Evolutionary conservation across 306 rosid species (phyloP), one percentile per base, ranked within the genome.

Genomic region (Cucumis melo): DNA sequence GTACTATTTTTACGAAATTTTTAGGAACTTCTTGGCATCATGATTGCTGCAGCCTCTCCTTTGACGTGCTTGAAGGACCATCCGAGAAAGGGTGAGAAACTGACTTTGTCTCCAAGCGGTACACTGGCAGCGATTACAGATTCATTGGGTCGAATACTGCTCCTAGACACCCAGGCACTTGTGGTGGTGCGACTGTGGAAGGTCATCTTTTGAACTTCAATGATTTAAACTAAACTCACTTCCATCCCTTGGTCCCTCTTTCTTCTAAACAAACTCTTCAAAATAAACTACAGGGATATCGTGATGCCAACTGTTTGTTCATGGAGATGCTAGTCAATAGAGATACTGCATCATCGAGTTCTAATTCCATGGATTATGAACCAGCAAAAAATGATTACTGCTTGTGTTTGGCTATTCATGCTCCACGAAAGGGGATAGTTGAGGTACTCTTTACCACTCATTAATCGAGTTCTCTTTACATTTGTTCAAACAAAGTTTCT

Each of bases 51-150:
- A 95, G 99, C 96, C 83, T 87, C 96, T 55, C 91, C 93, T 77
- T 80, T 92, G 86, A 95, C 98, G 67, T 92, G 97, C 82, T 79
- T 95, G 75, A 92, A 89, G 88, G 99, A 92, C 84, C 82, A 85
- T 79, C 99, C 99, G 68, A 92, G 99, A 88, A 95, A 92, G 91
- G 99, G 99, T 41, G 99, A 95, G 80, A 95, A 92, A 87, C 91
- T 92, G 64, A 95, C 92, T 36, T 85, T 95, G 77, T 95, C 99
- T 34, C 99, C 99, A 2, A 95, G 99, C 81, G 98, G 99, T 76
- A 95, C 99, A 14, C 78, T 95, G 88, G 97, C 99, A 58, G 98
- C 98, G 27, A 86, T 95, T 81, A 95, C 98, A 64, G 99, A 92
- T 88, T 95, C 99, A 64, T 97, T 95, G 21, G 99, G 99, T 78